Percentiles rank a stretch among this genome's conserved stretches.
Conservation (phyloP, 352 stramenopile species). For the Phytophthora fragariaefolia region DNA sequence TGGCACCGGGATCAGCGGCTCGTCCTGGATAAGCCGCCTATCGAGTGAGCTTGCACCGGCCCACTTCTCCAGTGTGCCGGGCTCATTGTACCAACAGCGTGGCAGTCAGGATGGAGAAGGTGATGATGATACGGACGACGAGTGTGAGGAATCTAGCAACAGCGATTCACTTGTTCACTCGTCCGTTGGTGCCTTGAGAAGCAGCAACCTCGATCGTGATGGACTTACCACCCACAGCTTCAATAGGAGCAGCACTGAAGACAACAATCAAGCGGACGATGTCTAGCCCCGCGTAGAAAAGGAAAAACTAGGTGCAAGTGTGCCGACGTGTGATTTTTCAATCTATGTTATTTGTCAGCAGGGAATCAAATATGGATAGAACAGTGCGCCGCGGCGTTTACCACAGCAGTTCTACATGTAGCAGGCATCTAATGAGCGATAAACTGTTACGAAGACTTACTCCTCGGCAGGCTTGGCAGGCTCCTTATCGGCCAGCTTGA, state of each 20-base stretch:
- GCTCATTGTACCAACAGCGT: not conserved
- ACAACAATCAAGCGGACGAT: constrained; percentile 42
- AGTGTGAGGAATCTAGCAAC: constrained; percentile 8
- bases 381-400: constrained; percentile 9
- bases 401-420: constrained; percentile 34
- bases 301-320: constrained; percentile 23
- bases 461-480: constrained; percentile 30
- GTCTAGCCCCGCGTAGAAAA: constrained; percentile 10
- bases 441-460: constrained; percentile 28
- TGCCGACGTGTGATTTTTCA: constrained; percentile 35
- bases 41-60: constrained; percentile 6
- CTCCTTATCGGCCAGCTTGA: constrained; percentile 77
- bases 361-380: constrained; percentile 42
- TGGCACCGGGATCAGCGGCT: constrained; percentile 8
- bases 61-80: not conserved
- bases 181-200: constrained; percentile 1
- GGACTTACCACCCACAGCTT: constrained; percentile 8
- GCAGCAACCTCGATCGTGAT: constrained; percentile 11
- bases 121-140: constrained; percentile 28
- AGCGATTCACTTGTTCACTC: constrained; percentile 2
- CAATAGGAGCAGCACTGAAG: constrained; percentile 2
- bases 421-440: constrained; percentile 39
- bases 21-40: constrained; percentile 19
- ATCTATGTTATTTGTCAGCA: constrained; percentile 32
- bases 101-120: not conserved